Percentiles rank a stretch among this genome's conserved stretches.
Evolutionary conservation across 2,329 filamentous ascomycete species (phyloP).

Genomic region (Aspergillus tamarii): DNA sequence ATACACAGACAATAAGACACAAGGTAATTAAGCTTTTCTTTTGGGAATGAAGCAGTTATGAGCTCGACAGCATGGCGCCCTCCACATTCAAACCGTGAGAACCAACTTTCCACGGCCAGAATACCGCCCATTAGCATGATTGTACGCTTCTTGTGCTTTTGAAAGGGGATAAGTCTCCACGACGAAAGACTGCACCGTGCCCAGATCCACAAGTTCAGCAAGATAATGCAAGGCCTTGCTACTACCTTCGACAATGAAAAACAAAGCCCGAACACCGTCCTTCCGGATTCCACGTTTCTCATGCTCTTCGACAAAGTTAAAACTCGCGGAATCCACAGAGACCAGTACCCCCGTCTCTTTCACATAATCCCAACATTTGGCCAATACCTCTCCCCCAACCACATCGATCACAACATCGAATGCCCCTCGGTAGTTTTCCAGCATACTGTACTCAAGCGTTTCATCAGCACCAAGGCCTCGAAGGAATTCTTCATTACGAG

Average conservation of each 20-base stretch:
- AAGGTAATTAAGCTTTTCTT: neutral
- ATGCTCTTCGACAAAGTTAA: slow-evolving; percentile 31
- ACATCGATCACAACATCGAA: slow-evolving; percentile 34
- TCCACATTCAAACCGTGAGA: neutral
- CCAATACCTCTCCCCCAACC: slow-evolving; percentile 29
- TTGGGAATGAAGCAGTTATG: neutral
- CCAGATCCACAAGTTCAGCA: slow-evolving; percentile 3
- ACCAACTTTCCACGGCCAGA: slow-evolving; percentile 18
- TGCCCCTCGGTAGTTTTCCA: slow-evolving; percentile 2
- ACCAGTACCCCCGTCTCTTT: slow-evolving; percentile 24
- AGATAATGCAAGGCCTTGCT: slow-evolving; percentile 1
- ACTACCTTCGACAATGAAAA: slow-evolving; percentile 16
- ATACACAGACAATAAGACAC: too few relatives aligned
- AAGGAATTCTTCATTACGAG: slow-evolving; percentile 39
- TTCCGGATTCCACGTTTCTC: slow-evolving; percentile 19
- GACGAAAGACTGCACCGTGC: slow-evolving; percentile 11
- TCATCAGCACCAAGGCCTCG: slow-evolving; percentile 41
- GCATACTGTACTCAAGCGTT: slow-evolving; percentile 40
- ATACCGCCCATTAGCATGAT: slow-evolving; percentile 10
- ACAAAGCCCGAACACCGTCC: slow-evolving; percentile 18
- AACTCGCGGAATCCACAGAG: slow-evolving; percentile 34
- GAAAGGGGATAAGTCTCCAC: slow-evolving; percentile 3
- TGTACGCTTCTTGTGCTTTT: slow-evolving; percentile 15
- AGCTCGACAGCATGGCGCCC: neutral
- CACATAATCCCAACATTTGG: slow-evolving; percentile 26